phyloP scores from a whole-genome alignment of 768 basidiomycete genomes.

The Calocybe gangraenosa region DNA sequence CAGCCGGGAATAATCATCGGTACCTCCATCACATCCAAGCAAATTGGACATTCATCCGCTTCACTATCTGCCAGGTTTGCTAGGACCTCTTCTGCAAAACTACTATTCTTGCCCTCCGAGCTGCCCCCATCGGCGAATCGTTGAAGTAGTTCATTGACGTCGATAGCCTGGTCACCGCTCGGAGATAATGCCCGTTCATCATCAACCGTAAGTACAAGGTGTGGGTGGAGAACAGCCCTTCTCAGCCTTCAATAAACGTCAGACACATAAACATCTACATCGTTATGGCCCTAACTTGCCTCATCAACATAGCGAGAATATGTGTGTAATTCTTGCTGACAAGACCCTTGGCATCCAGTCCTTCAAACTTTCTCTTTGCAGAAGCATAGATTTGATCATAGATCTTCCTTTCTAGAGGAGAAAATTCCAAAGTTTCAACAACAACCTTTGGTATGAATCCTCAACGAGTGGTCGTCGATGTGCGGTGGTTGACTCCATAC shows the following conservation, averaged over 20 bases:
- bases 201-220: slow-evolving; percentile 63
- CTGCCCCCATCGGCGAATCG: slow-evolving; percentile 36
- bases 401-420: slow-evolving; percentile 74
- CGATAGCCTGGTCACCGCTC: slow-evolving; percentile 39
- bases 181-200: slow-evolving; percentile 34
- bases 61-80: slow-evolving; percentile 55
- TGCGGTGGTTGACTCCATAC: slow-evolving; percentile 27
- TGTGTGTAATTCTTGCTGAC: slow-evolving; percentile 80
- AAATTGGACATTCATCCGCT: slow-evolving; percentile 71
- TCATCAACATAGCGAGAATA: slow-evolving; percentile 93
- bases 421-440: slow-evolving; percentile 77
- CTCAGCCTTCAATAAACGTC: slow-evolving; percentile 30
- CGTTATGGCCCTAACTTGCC: slow-evolving; percentile 44
- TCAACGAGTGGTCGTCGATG: neutral
- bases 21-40: slow-evolving; percentile 71
- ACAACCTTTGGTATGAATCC: slow-evolving; percentile 39
- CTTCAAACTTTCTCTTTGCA: slow-evolving; percentile 78
- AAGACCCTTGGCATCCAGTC: slow-evolving; percentile 72
- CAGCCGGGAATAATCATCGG: slow-evolving; percentile 71
- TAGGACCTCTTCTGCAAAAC: slow-evolving; percentile 62
- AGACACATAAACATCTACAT: neutral
- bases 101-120: slow-evolving; percentile 26
- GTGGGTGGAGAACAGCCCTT: slow-evolving; percentile 89
- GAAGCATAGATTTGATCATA: slow-evolving; percentile 84
- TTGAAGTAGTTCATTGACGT: slow-evolving; percentile 58